Conservation (phyloP, 495 filamentous ascomycete species). For the Talaromyces thailandensis region DNA sequence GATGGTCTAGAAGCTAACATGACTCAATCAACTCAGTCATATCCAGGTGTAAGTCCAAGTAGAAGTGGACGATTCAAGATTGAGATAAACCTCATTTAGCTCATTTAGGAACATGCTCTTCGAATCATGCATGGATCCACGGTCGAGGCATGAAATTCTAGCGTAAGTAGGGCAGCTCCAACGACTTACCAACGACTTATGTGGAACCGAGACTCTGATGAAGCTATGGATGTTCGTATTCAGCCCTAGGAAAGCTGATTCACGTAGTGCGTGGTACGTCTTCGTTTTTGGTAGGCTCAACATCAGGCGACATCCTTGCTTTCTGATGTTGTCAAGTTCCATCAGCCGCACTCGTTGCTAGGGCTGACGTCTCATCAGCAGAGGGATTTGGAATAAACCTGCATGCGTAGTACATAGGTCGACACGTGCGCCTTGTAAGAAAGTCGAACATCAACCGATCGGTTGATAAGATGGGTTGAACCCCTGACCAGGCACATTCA, state of each 20-base stretch:
- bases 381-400: not conserved
- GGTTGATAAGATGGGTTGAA: too few relatives aligned
- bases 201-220: too few relatives aligned
- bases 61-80: too few relatives aligned
- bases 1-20: not conserved
- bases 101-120: too few relatives aligned
- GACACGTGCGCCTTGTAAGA: not conserved
- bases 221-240: too few relatives aligned
- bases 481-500: too few relatives aligned
- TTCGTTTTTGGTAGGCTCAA: too few relatives aligned
- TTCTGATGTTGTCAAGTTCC: not conserved
- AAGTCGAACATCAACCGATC: not conserved
- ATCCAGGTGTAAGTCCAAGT: not conserved
- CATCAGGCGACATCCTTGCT: not conserved
- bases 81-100: too few relatives aligned
- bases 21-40: not conserved
- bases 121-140: not conserved
- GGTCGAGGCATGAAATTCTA: not conserved
- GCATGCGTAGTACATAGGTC: not conserved
- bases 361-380: not conserved
- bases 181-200: too few relatives aligned
- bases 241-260: too few relatives aligned
- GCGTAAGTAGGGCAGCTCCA: too few relatives aligned
- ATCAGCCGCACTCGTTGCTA: not conserved
- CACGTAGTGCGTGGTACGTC: too few relatives aligned